phyloP scores from a whole-genome alignment of 306 rosid genomes.

The Quercus aquifolioides region DNA sequence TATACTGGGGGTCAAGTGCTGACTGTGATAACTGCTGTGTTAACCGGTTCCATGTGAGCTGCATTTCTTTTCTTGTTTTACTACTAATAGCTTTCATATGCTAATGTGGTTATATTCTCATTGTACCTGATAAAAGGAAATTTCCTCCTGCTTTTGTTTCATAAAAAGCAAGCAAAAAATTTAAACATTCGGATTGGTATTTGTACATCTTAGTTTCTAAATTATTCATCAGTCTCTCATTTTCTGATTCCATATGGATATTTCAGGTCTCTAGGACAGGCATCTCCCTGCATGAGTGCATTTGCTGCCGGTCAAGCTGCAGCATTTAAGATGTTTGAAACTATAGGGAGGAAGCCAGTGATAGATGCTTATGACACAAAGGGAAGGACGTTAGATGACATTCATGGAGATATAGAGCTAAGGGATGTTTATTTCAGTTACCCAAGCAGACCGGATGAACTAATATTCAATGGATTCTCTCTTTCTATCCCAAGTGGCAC shows the following conservation, averaged over 20 bases:
- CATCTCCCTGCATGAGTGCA: constrained; percentile 55
- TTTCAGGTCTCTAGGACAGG: constrained; percentile 54
- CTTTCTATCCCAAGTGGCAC: constrained; percentile 50
- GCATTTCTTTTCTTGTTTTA: background rate
- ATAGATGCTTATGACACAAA: constrained; percentile 46
- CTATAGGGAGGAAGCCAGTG: constrained; percentile 45
- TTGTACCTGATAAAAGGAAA: background rate
- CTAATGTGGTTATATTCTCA: background rate
- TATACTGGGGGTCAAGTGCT: constrained; percentile 61
- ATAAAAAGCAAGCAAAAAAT: background rate
- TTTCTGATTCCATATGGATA: background rate
- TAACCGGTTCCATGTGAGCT: constrained; percentile 68
- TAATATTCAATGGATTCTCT: constrained; percentile 41
- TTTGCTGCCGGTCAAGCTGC: constrained; percentile 64
- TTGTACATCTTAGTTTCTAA: background rate
- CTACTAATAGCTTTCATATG: background rate
- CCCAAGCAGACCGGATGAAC: constrained; percentile 30
- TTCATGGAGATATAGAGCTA: constrained; percentile 24
- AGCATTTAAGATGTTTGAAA: constrained; percentile 57
- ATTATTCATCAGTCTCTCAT: background rate
- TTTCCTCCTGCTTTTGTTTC: background rate
- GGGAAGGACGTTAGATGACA: constrained; percentile 29
- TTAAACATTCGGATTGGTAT: background rate
- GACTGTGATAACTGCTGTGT: constrained; percentile 47
- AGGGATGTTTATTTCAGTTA: constrained; percentile 25